phyloP scores from a whole-genome alignment of 345 rosid genomes.

The Geranium rotundifolium region DNA sequence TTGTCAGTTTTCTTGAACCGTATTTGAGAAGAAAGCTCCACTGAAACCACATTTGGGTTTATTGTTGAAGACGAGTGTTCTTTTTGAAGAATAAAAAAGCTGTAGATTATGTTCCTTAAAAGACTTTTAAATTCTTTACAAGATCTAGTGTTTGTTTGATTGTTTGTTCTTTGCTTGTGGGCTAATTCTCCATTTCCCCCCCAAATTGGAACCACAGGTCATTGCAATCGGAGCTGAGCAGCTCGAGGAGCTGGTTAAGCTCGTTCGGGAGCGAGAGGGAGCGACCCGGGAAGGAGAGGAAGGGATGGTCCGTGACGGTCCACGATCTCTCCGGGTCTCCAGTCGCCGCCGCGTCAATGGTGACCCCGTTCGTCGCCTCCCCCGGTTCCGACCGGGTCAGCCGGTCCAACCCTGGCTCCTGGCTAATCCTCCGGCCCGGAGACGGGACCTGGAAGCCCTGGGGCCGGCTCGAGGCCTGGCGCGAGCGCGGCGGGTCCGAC shows the following conservation, averaged over 20 bases:
- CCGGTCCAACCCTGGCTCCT: conserved; percentile 78
- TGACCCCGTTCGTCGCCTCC: conserved; percentile 88
- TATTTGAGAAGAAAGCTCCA: neutral
- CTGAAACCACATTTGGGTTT: neutral
- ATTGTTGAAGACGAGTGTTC: too few species aligned
- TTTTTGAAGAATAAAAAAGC: neutral
- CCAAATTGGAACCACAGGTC: conserved; percentile 27
- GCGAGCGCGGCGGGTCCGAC: conserved; percentile 65
- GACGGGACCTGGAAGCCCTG: conserved; percentile 88
- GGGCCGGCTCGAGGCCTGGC: conserved; percentile 95
- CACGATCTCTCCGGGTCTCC: conserved; percentile 93
- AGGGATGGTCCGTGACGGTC: conserved; percentile 88
- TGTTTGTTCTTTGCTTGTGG: conserved; percentile 3
- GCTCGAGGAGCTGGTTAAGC: conserved; percentile 56
- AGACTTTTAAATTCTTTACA: neutral
- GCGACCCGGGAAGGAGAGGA: conserved; percentile 58
- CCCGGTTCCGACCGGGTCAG: conserved; percentile 78
- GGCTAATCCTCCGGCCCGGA: conserved; percentile 82
- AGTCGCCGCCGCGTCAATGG: conserved; percentile 94
- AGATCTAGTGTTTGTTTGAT: neutral
- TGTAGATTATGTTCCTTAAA: neutral
- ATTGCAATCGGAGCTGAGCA: conserved; percentile 36
- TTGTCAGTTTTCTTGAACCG: neutral
- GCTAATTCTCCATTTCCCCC: conserved; percentile 1
- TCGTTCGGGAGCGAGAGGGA: conserved; percentile 84